A percentile compares a stretch with the other conserved stretches of the same genome.
phyloP scores from a whole-genome alignment of 495 filamentous ascomycete species.

The Penicillium mononematosum region DNA sequence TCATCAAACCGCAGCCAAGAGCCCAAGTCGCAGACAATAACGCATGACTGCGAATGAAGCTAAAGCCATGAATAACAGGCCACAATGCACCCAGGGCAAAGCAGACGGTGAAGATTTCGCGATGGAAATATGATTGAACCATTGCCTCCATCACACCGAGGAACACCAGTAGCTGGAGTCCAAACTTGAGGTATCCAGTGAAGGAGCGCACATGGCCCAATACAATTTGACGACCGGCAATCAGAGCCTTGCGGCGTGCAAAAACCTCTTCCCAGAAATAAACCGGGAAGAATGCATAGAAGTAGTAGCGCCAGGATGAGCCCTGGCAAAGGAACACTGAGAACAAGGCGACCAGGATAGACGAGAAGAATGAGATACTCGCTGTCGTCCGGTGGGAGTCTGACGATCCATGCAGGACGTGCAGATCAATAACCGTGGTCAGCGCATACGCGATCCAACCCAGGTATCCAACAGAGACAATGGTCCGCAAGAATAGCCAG shows the following conservation, averaged over 20 bases:
- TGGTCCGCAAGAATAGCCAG: constrained; percentile 94
- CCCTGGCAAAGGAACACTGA: constrained; percentile 75
- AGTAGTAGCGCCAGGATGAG: constrained; percentile 84
- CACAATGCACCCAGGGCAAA: constrained; percentile 75
- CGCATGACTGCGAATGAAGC: constrained; percentile 65
- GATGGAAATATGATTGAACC: constrained; percentile 85
- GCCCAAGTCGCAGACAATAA: constrained; percentile 71
- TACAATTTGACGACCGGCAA: constrained; percentile 64
- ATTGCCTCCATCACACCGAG: constrained; percentile 76
- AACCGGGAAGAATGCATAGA: constrained; percentile 87
- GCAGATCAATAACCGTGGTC: constrained; percentile 85
- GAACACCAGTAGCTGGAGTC: constrained; percentile 62
- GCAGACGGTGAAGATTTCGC: constrained; percentile 80
- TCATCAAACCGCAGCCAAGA: constrained; percentile 76
- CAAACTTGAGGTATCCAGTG: constrained; percentile 50
- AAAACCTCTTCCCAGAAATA: constrained; percentile 97
- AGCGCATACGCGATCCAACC: constrained; percentile 97
- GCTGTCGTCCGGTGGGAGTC: constrained; percentile 61
- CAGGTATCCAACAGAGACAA: constrained; percentile 90
- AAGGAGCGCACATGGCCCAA: constrained; percentile 65
- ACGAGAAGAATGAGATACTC: constrained; percentile 68
- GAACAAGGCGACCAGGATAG: constrained; percentile 70
- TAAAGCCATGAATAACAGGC: constrained; percentile 70
- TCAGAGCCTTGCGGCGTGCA: constrained; percentile 68
- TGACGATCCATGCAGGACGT: constrained; percentile 75